phyloP scores from a whole-genome alignment of 192 early-diverging fungal genomes.

The Entomortierella lignicola region DNA sequence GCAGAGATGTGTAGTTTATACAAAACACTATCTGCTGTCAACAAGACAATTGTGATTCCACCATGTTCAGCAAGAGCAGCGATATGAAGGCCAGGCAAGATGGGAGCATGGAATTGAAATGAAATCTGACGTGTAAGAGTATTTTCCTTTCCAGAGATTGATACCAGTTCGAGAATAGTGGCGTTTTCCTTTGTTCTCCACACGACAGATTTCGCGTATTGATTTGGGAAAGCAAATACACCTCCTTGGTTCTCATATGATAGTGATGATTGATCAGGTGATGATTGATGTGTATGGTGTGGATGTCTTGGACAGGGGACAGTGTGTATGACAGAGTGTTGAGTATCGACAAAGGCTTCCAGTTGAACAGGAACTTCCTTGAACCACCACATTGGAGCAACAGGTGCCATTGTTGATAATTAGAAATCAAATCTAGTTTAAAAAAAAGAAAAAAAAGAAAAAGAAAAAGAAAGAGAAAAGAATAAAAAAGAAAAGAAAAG shows the following conservation, averaged over 20 bases:
- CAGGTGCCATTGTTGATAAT: slow-evolving; percentile 14
- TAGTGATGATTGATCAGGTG: not conserved
- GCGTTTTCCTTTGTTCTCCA: slow-evolving; percentile 48
- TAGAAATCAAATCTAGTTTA: too few species aligned
- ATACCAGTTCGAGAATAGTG: slow-evolving; percentile 25
- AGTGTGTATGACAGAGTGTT: slow-evolving; percentile 15
- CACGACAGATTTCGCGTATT: slow-evolving; percentile 42
- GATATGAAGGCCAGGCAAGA: slow-evolving; percentile 35
- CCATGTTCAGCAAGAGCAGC: slow-evolving; percentile 23
- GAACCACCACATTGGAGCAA: slow-evolving; percentile 52
- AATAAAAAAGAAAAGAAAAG: too few species aligned
- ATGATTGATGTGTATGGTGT: not conserved
- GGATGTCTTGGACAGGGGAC: slow-evolving; percentile 22
- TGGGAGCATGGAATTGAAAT: slow-evolving; percentile 44
- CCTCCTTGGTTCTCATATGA: slow-evolving; percentile 42
- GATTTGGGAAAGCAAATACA: slow-evolving; percentile 38
- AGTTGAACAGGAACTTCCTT: slow-evolving; percentile 50
- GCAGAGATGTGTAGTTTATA: slow-evolving; percentile 33
- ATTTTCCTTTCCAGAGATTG: slow-evolving; percentile 47
- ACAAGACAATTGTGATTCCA: slow-evolving; percentile 30
- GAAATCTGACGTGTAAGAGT: slow-evolving; percentile 33
- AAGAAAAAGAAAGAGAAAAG: too few species aligned
- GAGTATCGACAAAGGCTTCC: slow-evolving; percentile 42
- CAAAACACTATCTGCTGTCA: slow-evolving; percentile 42
- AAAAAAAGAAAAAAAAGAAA: too few species aligned